These are phyloP conservation scores for Rhizopogon vulgaris DNA, from an alignment of 768 basidiomycete genomes.

Conservation along the genomic window DNA sequence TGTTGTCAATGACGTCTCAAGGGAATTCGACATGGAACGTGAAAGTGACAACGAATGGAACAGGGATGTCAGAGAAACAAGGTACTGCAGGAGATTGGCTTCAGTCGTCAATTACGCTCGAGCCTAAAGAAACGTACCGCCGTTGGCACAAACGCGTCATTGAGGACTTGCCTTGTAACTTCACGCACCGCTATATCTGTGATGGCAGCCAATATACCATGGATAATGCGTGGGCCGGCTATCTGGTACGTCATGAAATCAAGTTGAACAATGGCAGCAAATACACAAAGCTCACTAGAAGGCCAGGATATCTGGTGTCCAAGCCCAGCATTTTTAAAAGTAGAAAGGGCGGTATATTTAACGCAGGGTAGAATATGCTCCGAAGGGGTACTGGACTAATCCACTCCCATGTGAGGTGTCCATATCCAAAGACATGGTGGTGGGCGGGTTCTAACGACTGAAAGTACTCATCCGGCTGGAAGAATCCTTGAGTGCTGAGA, in stretches of 20 bases:
- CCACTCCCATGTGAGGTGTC: constrained; percentile 97
- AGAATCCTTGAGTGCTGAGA: constrained; percentile 73
- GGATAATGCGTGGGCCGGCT: constrained; percentile 65
- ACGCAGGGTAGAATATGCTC: constrained; percentile 72
- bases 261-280: background rate
- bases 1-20: constrained; percentile 83
- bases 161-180: constrained; percentile 53
- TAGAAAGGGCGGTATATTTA: constrained; percentile 80
- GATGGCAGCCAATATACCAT: constrained; percentile 68
- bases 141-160: constrained; percentile 48
- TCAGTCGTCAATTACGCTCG: background rate
- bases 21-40: constrained; percentile 86
- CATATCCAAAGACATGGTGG: constrained; percentile 83
- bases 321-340: constrained; percentile 50
- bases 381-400: constrained; percentile 60
- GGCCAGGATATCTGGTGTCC: constrained; percentile 36
- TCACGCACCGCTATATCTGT: constrained; percentile 74
- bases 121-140: constrained; percentile 45
- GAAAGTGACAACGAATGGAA: constrained; percentile 84
- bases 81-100: constrained; percentile 39
- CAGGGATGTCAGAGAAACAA: constrained; percentile 79
- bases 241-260: constrained; percentile 40
- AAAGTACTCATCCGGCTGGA: constrained; percentile 97
- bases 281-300: constrained; percentile 51
- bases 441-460: constrained; percentile 94